These are phyloP conservation scores for Rhazya stricta DNA, from an alignment of 257 asterid species.

Conservation along the genomic window DNA sequence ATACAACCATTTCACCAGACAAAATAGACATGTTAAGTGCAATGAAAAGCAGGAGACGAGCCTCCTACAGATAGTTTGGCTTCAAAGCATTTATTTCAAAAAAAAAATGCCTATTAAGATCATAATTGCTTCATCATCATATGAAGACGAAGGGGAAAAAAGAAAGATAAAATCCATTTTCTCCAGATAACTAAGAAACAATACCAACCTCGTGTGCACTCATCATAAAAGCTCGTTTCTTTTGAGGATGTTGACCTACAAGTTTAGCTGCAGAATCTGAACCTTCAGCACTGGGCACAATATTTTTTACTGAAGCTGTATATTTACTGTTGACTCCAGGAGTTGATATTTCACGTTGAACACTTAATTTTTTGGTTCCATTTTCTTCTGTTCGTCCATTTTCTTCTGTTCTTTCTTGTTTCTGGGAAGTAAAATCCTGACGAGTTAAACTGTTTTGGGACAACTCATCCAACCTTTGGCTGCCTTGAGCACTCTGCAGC, in stretches of 20 bases:
- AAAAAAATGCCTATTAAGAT: not conserved
- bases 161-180: not conserved
- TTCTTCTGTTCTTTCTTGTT: not conserved
- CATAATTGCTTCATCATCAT: not conserved
- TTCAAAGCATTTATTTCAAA: not conserved
- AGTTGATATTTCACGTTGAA: constrained; percentile 9
- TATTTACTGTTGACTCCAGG: constrained; percentile 19
- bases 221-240: constrained; percentile 59
- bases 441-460: not conserved
- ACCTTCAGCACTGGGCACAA: constrained; percentile 17
- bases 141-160: not conserved
- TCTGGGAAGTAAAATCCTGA: not conserved
- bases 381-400: constrained; percentile 8
- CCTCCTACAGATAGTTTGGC: not conserved
- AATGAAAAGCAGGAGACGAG: not conserved
- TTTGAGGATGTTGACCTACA: constrained; percentile 43
- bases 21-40: not conserved
- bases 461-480: constrained; percentile 25
- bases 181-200: not conserved
- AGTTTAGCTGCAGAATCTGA: constrained; percentile 28
- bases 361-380: not conserved
- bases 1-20: not conserved
- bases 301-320: constrained; percentile 23
- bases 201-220: constrained; percentile 64
- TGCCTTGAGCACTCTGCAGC: constrained; percentile 32